Percentiles rank a stretch among this genome's conserved stretches.
phyloP scores from a whole-genome alignment of 2,329 filamentous ascomycete species.

The Colletotrichum sp. region DNA sequence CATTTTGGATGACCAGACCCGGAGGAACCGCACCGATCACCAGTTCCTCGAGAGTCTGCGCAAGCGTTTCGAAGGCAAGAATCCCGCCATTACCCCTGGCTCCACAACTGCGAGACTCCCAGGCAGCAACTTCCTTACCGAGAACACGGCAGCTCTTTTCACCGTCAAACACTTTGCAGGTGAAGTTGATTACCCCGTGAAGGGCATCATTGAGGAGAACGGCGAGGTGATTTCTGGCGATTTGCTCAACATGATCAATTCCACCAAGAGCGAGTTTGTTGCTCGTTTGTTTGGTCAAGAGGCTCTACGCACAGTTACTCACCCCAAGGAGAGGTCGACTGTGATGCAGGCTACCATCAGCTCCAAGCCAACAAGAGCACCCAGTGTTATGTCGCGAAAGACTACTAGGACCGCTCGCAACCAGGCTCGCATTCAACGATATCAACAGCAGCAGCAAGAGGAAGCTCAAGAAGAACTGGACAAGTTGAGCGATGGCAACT shows the following conservation, averaged over 20 bases:
- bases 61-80: constrained; percentile 94
- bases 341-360: constrained; percentile 97
- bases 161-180: constrained; percentile 95
- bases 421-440: constrained; percentile 27
- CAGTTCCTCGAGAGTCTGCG: constrained; percentile 90
- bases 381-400: constrained; percentile 88
- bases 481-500: constrained; percentile 53
- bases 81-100: constrained; percentile 83
- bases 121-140: constrained; percentile 88
- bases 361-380: constrained; percentile 90
- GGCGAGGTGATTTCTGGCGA: constrained; percentile 96
- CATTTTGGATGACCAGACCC: constrained; percentile 95
- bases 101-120: constrained; percentile 77
- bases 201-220: constrained; percentile 91
- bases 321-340: constrained; percentile 86
- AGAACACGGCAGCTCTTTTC: constrained; percentile 81
- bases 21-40: constrained; percentile 84
- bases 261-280: constrained; percentile 88
- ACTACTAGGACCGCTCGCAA: constrained; percentile 48
- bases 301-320: constrained; percentile 88
- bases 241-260: constrained; percentile 90
- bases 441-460: constrained; percentile 40
- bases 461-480: constrained; percentile 53
- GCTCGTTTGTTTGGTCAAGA: constrained; percentile 94
- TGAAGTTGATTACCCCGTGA: constrained; percentile 91